phyloP scores from a whole-genome alignment of 2,329 filamentous ascomycete species.

The Pyricularia sp. region DNA sequence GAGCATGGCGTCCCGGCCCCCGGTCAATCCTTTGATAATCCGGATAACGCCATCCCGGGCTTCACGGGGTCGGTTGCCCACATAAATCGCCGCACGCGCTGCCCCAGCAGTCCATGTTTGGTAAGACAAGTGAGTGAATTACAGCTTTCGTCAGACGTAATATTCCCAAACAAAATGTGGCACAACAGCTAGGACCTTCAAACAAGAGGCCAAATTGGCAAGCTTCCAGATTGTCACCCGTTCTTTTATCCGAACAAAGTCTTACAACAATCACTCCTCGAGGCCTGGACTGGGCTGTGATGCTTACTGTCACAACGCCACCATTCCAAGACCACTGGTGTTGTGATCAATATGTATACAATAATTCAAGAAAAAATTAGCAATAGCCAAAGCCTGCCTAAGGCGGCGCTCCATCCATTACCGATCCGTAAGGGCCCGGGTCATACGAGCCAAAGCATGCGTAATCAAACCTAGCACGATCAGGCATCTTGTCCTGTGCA shows the following conservation, averaged over 20 bases:
- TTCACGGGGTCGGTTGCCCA: not conserved
- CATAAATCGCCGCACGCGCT: not conserved
- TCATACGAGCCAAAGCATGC: constrained; percentile 56
- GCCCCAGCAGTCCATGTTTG: not conserved
- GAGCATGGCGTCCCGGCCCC: not conserved
- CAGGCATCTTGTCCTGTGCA: constrained; percentile 49
- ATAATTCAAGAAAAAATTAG: not conserved
- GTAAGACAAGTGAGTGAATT: not conserved
- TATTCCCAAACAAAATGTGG: not conserved
- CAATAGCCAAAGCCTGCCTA: not conserved
- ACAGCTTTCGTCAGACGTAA: not conserved
- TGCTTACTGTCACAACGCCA: not conserved
- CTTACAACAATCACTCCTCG: not conserved
- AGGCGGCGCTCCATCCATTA: constrained; percentile 38
- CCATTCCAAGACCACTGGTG: not conserved
- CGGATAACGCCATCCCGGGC: not conserved
- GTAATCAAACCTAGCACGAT: constrained; percentile 51
- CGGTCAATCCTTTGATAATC: not conserved
- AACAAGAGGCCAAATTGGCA: not conserved
- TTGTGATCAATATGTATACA: not conserved
- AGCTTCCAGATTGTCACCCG: not conserved
- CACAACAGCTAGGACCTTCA: not conserved
- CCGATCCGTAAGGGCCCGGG: constrained; percentile 32
- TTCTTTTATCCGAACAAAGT: not conserved
- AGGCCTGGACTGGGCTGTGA: not conserved